These are phyloP conservation scores for Paxillus involutus DNA, from an alignment of 768 basidiomycete species.

Conservation along the genomic window DNA sequence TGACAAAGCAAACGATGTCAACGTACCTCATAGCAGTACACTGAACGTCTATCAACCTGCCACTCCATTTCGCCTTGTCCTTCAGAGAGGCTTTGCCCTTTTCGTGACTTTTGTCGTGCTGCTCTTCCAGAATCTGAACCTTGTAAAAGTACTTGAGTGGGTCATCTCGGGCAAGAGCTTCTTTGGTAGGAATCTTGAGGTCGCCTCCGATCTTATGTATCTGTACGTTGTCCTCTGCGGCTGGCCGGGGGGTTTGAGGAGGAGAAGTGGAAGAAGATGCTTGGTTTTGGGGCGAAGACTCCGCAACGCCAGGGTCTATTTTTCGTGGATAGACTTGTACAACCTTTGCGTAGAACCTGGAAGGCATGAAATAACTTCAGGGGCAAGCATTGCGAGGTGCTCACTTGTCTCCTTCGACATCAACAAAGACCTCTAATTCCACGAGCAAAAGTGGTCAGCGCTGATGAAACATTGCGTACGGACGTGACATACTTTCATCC, in stretches of 20 bases:
- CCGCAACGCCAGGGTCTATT: conserved; percentile 40
- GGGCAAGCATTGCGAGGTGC: conserved; percentile 19
- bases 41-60: conserved; percentile 81
- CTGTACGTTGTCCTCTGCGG: conserved; percentile 48
- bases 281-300: conserved; percentile 30
- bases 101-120: conserved; percentile 65
- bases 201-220: conserved; percentile 76
- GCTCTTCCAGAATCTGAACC: conserved; percentile 80
- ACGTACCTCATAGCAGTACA: conserved; percentile 78
- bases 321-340: conserved; percentile 75
- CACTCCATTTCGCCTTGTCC: conserved; percentile 64
- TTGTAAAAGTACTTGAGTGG: conserved; percentile 85
- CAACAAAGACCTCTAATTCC: conserved; percentile 77
- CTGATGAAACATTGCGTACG: conserved; percentile 3
- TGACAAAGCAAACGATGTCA: conserved; percentile 1
- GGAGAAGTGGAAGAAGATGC: conserved; percentile 46
- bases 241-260: conserved; percentile 41
- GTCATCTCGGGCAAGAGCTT: conserved; percentile 70
- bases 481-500: conserved; percentile 73
- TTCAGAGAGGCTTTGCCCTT: conserved; percentile 57
- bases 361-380: conserved; percentile 14
- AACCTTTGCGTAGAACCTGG: conserved; percentile 80
- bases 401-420: conserved; percentile 84
- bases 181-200: conserved; percentile 71
- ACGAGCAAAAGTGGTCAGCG: conserved; percentile 16